These are phyloP conservation scores for Typha latifolia DNA, from an alignment of 176 grass and related monocot species.

Conservation along the genomic window DNA sequence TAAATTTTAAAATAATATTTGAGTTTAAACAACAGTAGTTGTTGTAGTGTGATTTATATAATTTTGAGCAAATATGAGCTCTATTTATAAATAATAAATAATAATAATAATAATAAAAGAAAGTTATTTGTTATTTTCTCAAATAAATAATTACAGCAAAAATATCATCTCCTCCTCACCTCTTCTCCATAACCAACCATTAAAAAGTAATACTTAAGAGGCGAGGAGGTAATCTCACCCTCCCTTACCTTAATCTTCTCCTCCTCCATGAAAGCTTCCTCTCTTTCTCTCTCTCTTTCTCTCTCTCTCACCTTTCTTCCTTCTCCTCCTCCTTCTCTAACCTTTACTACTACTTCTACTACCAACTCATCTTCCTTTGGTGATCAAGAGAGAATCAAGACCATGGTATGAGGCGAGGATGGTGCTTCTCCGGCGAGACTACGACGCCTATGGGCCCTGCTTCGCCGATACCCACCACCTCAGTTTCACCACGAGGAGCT, in stretches of 20 bases:
- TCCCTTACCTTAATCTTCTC: neutral
- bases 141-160: no score
- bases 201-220: neutral
- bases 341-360: constrained; percentile 1
- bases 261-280: neutral
- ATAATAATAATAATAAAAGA: no score
- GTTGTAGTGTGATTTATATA: no score
- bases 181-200: neutral
- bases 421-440: constrained; percentile 23
- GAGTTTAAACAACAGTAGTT: no score
- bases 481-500: constrained; percentile 8
- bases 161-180: neutral
- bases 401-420: constrained; percentile 35
- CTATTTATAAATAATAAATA: no score
- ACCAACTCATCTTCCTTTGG: neutral
- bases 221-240: neutral
- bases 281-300: neutral
- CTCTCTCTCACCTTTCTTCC: neutral
- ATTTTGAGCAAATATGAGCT: no score
- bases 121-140: no score
- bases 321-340: neutral
- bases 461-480: constrained; percentile 18
- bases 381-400: constrained; percentile 15
- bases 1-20: no score
- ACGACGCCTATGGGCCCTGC: constrained; percentile 15